Base-by-base conservation (phyloP, 306 rosid species). In the Carpinus viminea region DNA sequence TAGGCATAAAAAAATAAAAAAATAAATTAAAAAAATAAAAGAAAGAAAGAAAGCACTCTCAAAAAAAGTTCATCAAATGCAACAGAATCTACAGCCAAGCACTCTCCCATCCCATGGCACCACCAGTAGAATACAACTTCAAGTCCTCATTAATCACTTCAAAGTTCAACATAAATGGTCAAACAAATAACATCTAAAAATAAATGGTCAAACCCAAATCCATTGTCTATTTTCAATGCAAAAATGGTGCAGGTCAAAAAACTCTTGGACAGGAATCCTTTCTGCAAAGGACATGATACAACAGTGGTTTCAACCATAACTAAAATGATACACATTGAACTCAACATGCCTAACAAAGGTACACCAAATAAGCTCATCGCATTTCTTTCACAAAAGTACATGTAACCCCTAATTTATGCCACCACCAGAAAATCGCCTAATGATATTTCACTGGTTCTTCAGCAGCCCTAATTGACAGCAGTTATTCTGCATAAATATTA, bases 61-160 rank as follows among this genome's bases (percentile, higher is more conserved):
- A 20, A 62, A 15, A 43, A 11, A 60, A 47, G 46, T 62, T 10
- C 3, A 43, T 24, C 18, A 8, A 59, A 75, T 26, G 2, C 20
- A 50, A 55, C 34, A 59, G 15, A 80, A 72, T 53, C 56, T 72
- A 45, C 31, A 72, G 66, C 70, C 72, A 68, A 79, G 66, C 82
- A 66, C 50, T 61, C 65, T 59, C 62, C 45, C 45, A 41, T 41
- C 45, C 81, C 36, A 76, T 82, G 71, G 17, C 60, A 80, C 53
- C 48, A 60, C 36, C 72, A 77, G 34, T 64, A 79, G 78, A 43
- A 79, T 53, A 68, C 68, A 75, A 11, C 66, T 74, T 61, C n/a
- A 61, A 60, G 26, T 46, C 41, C 65, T 70, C 59, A 76, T 47
- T 53, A 43, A 48, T 34, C 80, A 57, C 43, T 52, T 70, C 28